Conservation (phyloP, 306 rosid species). For the Malus asiatica region DNA sequence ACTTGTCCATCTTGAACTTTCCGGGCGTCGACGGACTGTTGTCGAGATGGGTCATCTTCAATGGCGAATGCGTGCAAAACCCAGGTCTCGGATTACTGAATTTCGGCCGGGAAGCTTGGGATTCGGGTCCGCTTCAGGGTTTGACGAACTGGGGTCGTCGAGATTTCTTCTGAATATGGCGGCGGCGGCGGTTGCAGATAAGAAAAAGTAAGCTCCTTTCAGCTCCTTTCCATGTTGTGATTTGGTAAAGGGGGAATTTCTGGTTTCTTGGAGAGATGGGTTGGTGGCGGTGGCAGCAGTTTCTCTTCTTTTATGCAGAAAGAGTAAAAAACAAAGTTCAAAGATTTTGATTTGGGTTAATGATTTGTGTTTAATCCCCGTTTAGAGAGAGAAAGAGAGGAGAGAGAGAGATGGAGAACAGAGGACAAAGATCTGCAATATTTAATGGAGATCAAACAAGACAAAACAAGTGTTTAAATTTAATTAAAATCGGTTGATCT, state of each 20-base stretch:
- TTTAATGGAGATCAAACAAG: neutral
- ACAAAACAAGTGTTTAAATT: neutral
- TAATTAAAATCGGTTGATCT: conserved; percentile 11
- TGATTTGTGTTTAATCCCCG: conserved; percentile 3
- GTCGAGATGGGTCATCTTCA: conserved; percentile 47
- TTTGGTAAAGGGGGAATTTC: conserved; percentile 42
- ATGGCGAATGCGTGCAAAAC: conserved; percentile 19
- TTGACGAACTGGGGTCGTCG: conserved; percentile 7
- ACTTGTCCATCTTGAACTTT: conserved; percentile 86
- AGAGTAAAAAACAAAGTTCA: conserved; percentile 8
- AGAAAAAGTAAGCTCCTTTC: conserved; percentile 14
- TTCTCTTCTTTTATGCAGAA: conserved; percentile 18
- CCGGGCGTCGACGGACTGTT: conserved; percentile 87
- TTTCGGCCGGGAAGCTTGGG: neutral
- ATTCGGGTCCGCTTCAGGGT: conserved; percentile 26
- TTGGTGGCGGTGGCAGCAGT: conserved; percentile 10
- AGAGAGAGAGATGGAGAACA: neutral
- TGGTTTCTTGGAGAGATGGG: conserved; percentile 61
- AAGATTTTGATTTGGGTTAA: neutral
- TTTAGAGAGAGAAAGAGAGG: neutral
- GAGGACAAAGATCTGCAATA: neutral
- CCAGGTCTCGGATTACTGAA: conserved; percentile 14
- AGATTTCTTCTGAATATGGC: neutral
- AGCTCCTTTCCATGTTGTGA: conserved; percentile 9
- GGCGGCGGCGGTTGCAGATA: conserved; percentile 22